Evolutionary conservation across 108 stramenopile genomes (phyloP), one percentile per base, ranked within the genome.

Genomic region (Discostella stelligeroides): DNA sequence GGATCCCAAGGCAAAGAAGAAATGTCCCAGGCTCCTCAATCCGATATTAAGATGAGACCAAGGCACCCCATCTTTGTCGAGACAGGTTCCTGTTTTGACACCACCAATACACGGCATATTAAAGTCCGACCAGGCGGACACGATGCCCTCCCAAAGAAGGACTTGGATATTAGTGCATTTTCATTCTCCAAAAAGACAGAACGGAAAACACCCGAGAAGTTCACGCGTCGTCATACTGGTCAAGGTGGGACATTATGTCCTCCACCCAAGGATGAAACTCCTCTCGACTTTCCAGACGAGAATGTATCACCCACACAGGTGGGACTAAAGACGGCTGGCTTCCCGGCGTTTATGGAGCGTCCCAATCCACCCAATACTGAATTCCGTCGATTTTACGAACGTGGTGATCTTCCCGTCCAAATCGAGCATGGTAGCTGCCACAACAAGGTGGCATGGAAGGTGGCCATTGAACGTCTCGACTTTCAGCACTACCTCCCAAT

Each of bases 401-500:
- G 94, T 0, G 94, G 90, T 5, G 94, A 93, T 60, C 79, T 93
- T 60, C 92, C 94, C 21, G 84, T 95, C 23, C 87, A 90, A 75
- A 84, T 95, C 25, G 86, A 92, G 37, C 92, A 93, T 59, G 83
- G 87, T 2, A 87, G 89, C 18, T 84, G 87, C 18, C 82, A 86
- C 63, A 92, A 93, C 54, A 70, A 87, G 4, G 85, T 95, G 34
- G 90, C 87, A 11, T 95, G 94, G 94, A 95, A 93, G 72, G 88
- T 93, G 23, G 86, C 75, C 18, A 90, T 95, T 24, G 87, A 91
- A 54, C 82, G 85, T 61, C 78, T 95, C n/a, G 94, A 95, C 68
- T 93, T 90, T 56, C 91, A 92, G 70, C 92, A 95, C 73, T 95
- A 95, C 76, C 72, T 95, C 29, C 94, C 94, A 21, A 90, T 95